Evolutionary conservation across 208 protist genomes (phyloP), one percentile per base, ranked within the genome.

Genomic region (Trypanosoma mega): DNA sequence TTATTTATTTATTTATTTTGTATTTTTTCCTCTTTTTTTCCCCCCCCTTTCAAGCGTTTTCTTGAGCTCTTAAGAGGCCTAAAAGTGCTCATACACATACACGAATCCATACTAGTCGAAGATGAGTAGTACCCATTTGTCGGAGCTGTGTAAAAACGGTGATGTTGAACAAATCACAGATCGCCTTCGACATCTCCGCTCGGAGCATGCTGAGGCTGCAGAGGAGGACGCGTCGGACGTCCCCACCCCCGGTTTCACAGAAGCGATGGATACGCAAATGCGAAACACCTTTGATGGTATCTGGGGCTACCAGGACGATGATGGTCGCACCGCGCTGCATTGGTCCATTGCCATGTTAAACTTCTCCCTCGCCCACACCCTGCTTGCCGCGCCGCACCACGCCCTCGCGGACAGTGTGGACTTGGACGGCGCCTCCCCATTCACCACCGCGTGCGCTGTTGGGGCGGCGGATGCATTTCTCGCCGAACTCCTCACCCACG

Each of bases 271-370:
- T 34, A 12, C 21, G 20, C 34, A 36, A 46, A 59, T 63, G 67
- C 45, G 21, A 9, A 46, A n/a, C 73, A 83, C 51, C 21, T 80
- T 71, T 30, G 37, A 55, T 36, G 80, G 78, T 12, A 50, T 91
- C 16, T 91, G 80, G 84, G 73, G 80, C 16, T 88, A 84, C 53
- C 85, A 67, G 12, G 91, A 97, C 43, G 79, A 50, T 31, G 91
- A 97, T 47, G 91, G 88, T n/a, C 77, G 91, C 54, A 95, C 91
- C 2, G 82, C 87, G 0, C 73, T 95, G 18, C 91, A 97, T 63
- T 97, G 91, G 91, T 84, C 91, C 0, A 51, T 95, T 2, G 82
- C 88, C 5, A 62, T 93, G 44, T 68, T 75, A 48, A 91, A 92
- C 72, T 93, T 82, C 36, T 74, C 74, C 0, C 60, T 97, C 20